These are phyloP conservation scores for Ophiostoma australiae DNA, from an alignment of 2,329 filamentous ascomycete species.

Conservation along the genomic window DNA sequence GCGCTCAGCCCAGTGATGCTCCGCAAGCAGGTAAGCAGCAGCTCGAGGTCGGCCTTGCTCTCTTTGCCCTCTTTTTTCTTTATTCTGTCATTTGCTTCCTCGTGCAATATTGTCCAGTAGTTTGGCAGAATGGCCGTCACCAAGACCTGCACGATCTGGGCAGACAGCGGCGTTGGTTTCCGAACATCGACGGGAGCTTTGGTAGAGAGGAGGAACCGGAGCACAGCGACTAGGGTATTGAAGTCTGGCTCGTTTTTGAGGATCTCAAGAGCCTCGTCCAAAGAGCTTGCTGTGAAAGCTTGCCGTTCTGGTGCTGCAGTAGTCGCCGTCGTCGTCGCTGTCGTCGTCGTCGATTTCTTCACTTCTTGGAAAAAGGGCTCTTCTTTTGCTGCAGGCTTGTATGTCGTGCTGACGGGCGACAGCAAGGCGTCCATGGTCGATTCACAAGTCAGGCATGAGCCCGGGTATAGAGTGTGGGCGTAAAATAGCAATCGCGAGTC, in stretches of 20 bases:
- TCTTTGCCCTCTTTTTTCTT: slow-evolving; percentile 21
- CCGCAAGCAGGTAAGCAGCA: slow-evolving; percentile 60
- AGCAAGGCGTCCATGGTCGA: slow-evolving; percentile 52
- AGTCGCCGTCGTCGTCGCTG: not conserved
- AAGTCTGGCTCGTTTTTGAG: slow-evolving; percentile 60
- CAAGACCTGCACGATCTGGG: slow-evolving; percentile 70
- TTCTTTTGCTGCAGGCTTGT: slow-evolving; percentile 39
- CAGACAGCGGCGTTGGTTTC: slow-evolving; percentile 59
- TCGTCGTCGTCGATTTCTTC: slow-evolving; percentile 23
- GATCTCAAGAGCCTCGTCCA: slow-evolving; percentile 53
- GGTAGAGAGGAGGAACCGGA: slow-evolving; percentile 47
- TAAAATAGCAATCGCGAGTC: not conserved
- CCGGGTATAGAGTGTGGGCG: not conserved
- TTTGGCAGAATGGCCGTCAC: slow-evolving; percentile 71
- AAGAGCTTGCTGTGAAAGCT: slow-evolving; percentile 30
- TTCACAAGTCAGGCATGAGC: not conserved
- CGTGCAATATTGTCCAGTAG: slow-evolving; percentile 67
- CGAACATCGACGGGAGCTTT: slow-evolving; percentile 45
- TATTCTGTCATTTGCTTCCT: slow-evolving; percentile 25
- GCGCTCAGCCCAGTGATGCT: slow-evolving; percentile 75
- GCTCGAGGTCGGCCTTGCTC: slow-evolving; percentile 36
- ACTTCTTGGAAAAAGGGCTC: slow-evolving; percentile 40
- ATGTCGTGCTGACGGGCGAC: slow-evolving; percentile 50
- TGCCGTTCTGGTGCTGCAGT: slow-evolving; percentile 11
- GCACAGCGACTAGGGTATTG: slow-evolving; percentile 47